Percentiles rank a stretch among this genome's conserved stretches.
These are phyloP conservation scores for Macrophomina pseudophaseolina DNA, from an alignment of 2,329 filamentous ascomycete species.

Conservation along the genomic window DNA sequence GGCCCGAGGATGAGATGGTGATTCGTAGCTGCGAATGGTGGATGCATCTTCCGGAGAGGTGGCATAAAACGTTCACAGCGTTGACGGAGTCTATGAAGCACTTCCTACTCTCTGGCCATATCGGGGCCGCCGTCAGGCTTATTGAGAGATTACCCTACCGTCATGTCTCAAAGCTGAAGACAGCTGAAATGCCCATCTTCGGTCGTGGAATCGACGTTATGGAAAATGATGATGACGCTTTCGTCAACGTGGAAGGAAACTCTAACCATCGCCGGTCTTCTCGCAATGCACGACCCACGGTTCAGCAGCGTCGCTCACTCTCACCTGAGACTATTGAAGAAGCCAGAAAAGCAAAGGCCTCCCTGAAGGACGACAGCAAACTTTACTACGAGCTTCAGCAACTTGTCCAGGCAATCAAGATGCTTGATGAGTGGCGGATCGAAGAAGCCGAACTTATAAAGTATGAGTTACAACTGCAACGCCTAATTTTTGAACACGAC, in stretches of 20 bases:
- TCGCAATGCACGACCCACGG: constrained; percentile 7
- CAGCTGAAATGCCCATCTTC: constrained; percentile 43
- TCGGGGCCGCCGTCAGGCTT: constrained; percentile 62
- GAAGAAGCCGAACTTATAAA: constrained; percentile 47
- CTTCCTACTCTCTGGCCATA: constrained; percentile 66
- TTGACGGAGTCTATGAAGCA: constrained; percentile 78
- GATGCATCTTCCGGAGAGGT: constrained; percentile 45
- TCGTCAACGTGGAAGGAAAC: background rate
- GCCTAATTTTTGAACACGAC: background rate
- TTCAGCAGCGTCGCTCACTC: constrained; percentile 9
- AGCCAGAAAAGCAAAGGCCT: constrained; percentile 30
- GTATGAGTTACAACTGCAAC: constrained; percentile 28
- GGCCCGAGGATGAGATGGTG: constrained; percentile 24
- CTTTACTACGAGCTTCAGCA: constrained; percentile 51
- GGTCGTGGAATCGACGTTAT: constrained; percentile 43
- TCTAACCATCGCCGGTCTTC: constrained; percentile 11
- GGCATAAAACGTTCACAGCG: constrained; percentile 56
- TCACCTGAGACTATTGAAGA: constrained; percentile 31
- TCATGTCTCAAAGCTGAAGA: constrained; percentile 49
- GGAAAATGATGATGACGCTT: constrained; percentile 19
- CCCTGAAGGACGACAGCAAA: constrained; percentile 30
- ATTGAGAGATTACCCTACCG: constrained; percentile 57
- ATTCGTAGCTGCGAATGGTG: constrained; percentile 25
- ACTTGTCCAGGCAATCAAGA: constrained; percentile 48
- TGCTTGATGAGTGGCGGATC: constrained; percentile 50